Conservation (phyloP, 225 moss, liverwort and hornwort species). For the Neckera pumila region DNA sequence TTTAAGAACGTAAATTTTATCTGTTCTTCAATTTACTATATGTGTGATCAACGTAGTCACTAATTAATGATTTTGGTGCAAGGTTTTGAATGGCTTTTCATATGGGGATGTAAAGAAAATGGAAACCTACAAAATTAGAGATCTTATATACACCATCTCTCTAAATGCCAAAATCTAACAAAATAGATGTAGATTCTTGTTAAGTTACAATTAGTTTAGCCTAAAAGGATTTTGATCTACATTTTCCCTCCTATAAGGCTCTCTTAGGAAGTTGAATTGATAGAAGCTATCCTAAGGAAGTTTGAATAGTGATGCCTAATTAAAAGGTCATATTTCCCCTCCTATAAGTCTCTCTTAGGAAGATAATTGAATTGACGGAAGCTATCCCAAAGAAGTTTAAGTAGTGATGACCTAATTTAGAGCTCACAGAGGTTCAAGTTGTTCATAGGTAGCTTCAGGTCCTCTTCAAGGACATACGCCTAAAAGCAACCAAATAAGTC, state of each 20-base stretch:
- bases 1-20: neutral
- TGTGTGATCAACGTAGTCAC: neutral
- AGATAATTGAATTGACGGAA: neutral
- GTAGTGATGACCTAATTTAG: neutral
- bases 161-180: too few relatives aligned
- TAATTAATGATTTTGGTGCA: neutral
- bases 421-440: neutral
- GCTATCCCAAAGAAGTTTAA: neutral
- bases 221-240: too few relatives aligned
- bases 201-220: too few relatives aligned
- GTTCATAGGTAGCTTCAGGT: neutral
- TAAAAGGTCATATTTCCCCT: too few relatives aligned
- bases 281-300: neutral
- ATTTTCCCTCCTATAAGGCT: too few relatives aligned
- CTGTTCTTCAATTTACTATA: neutral
- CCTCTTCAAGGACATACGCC: too few relatives aligned
- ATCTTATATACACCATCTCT: too few relatives aligned
- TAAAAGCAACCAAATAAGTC: neutral
- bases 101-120: neutral
- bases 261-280: neutral
- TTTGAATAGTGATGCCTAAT: too few relatives aligned
- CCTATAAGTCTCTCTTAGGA: too few relatives aligned
- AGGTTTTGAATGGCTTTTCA: neutral
- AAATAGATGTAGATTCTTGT: too few relatives aligned
- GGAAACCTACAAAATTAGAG: neutral